Evolutionary conservation across 345 rosid species (phyloP).

Genomic region (Trapa incisa): DNA sequence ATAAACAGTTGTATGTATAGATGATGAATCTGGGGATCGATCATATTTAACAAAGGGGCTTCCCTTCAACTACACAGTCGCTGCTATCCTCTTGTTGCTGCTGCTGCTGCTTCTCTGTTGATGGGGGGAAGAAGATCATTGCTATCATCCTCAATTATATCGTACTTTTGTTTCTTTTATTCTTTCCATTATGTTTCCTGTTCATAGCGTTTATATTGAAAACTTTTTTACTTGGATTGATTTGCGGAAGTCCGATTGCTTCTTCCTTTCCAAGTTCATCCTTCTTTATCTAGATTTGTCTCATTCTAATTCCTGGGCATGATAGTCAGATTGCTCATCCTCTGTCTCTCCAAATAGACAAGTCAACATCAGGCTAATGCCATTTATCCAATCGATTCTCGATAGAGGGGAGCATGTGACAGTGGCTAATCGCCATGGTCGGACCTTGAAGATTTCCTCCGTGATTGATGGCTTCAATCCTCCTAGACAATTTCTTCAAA

Average conservation of each 20-base stretch:
- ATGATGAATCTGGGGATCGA: conserved; percentile 31
- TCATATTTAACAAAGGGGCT: conserved; percentile 5
- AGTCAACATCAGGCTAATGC: neutral
- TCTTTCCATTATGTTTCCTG: conserved; percentile 11
- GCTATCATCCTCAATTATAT: conserved; percentile 28
- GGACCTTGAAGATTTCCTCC: conserved; percentile 5
- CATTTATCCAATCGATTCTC: neutral
- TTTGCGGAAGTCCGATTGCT: conserved; percentile 19
- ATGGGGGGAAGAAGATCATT: conserved; percentile 25
- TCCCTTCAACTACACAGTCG: conserved; percentile 8
- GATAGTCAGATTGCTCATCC: no score
- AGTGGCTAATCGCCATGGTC: conserved; percentile 5
- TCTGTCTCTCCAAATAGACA: neutral
- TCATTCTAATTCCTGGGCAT: no score
- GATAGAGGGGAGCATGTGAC: neutral
- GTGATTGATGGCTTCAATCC: conserved; percentile 20
- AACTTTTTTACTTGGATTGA: conserved; percentile 38
- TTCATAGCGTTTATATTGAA: conserved; percentile 30
- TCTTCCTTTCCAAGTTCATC: conserved; percentile 5
- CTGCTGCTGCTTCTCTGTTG: conserved; percentile 10
- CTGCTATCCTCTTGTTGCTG: conserved; percentile 5
- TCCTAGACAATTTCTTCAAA: neutral
- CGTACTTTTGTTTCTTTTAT: conserved; percentile 30
- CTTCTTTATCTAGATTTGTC: neutral
- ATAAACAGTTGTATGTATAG: conserved; percentile 53